These are phyloP conservation scores for Mucor racemosus DNA, from an alignment of 371 early-diverging fungal genomes.

Conservation along the genomic window DNA sequence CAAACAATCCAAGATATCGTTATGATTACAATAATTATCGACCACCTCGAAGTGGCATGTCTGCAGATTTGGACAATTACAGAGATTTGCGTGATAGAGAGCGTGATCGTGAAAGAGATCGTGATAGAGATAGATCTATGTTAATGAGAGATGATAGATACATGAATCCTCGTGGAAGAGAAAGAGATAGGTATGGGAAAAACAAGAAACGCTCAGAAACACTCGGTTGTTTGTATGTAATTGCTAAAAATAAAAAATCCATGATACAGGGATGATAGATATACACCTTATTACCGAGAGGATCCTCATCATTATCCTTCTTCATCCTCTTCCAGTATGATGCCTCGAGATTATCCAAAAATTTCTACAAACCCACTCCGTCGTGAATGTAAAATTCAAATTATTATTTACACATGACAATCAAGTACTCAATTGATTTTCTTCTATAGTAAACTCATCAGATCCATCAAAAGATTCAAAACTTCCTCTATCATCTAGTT, in stretches of 20 bases:
- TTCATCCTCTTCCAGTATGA: conserved; percentile 28
- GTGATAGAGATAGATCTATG: conserved; percentile 42
- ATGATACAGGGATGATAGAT: conserved; percentile 38
- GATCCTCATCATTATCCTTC: conserved; percentile 43
- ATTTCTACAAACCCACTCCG: conserved; percentile 32
- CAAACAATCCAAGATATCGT: conserved; percentile 36
- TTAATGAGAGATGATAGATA: conserved; percentile 52
- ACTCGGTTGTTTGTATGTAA: neutral
- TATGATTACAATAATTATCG: conserved; percentile 49
- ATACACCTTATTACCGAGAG: conserved; percentile 54
- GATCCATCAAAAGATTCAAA: conserved; percentile 23
- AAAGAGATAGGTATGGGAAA: conserved; percentile 33
- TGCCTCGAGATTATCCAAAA: conserved; percentile 45
- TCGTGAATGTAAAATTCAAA: conserved; percentile 38
- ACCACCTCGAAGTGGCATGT: conserved; percentile 39
- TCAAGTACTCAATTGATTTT: neutral
- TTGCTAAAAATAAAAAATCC: neutral
- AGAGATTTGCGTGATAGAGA: conserved; percentile 59
- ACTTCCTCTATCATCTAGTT: conserved; percentile 21
- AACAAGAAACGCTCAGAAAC: no score
- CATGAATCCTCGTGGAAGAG: conserved; percentile 35
- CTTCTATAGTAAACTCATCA: conserved; percentile 2
- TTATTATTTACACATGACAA: no score
- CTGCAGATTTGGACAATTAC: conserved; percentile 51
- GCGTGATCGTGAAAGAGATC: conserved; percentile 48